Conservation (phyloP, 2,329 filamentous ascomycete species). For the Aspergillus melleus region DNA sequence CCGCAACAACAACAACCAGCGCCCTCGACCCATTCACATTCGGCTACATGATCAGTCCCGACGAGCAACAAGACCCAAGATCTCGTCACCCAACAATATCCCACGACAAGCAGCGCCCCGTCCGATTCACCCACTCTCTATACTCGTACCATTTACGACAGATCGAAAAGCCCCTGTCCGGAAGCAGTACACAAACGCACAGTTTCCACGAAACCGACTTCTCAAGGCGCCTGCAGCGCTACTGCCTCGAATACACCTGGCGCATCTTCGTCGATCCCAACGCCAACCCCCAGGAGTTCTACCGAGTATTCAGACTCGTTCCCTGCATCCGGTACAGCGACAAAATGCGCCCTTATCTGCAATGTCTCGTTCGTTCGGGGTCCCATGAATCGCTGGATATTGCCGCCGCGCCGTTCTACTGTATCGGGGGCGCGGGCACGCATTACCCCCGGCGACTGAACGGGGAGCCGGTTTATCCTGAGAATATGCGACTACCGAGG, state of each 20-base stretch:
- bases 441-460: slow-evolving; percentile 55
- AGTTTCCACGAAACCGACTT: slow-evolving; percentile 67
- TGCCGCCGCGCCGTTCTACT: slow-evolving; percentile 62
- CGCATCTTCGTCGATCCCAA: slow-evolving; percentile 51
- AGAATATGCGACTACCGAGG: slow-evolving; percentile 25
- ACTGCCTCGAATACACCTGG: slow-evolving; percentile 63
- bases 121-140: background rate
- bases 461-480: slow-evolving; percentile 35
- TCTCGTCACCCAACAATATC: background rate
- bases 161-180: background rate
- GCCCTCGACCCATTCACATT: background rate
- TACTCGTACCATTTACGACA: background rate
- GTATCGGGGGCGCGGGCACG: slow-evolving; percentile 67
- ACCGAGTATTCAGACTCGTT: slow-evolving; percentile 68
- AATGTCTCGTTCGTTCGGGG: slow-evolving; percentile 37
- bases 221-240: slow-evolving; percentile 68
- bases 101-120: background rate
- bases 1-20: background rate
- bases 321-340: slow-evolving; percentile 55
- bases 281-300: slow-evolving; percentile 51
- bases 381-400: slow-evolving; percentile 55
- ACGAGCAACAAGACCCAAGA: background rate
- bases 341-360: slow-evolving; percentile 41
- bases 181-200: slow-evolving; percentile 47
- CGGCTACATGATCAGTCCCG: background rate